Conservation (phyloP, 257 asterid species). For the Salvia miltiorrhiza region DNA sequence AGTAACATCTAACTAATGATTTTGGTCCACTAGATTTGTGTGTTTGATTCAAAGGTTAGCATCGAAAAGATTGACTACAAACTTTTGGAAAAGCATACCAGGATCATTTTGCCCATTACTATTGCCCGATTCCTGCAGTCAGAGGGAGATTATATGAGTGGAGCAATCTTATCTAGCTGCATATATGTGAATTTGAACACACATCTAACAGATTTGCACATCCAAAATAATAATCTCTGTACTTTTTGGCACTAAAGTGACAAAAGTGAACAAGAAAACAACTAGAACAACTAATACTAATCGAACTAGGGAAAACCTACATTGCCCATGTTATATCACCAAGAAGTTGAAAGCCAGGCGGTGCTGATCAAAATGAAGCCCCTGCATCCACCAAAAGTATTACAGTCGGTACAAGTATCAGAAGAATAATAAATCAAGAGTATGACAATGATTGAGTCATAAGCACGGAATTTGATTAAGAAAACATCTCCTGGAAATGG, state of each 20-base stretch:
- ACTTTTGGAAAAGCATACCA: constrained; percentile 35
- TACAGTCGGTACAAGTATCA: neutral
- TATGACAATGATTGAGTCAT: neutral
- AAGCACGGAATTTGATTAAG: neutral
- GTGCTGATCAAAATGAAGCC: constrained; percentile 23
- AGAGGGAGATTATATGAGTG: constrained; percentile 15
- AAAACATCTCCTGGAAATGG: neutral
- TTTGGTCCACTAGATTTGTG: neutral
- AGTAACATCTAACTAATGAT: neutral
- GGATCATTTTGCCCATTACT: constrained; percentile 53
- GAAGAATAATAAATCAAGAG: neutral
- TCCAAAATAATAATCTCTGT: neutral
- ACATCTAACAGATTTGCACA: neutral
- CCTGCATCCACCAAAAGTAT: constrained; percentile 37
- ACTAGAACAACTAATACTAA: no score
- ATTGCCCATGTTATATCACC: constrained; percentile 35
- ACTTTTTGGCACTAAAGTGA: neutral
- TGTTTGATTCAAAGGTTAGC: neutral
- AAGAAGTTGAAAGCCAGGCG: constrained; percentile 18
- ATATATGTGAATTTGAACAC: neutral
- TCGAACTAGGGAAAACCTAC: constrained; percentile 26
- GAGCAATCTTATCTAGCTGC: neutral
- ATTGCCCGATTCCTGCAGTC: constrained; percentile 50
- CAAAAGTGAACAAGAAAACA: no score
- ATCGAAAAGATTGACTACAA: neutral